A percentile compares a stretch with the other conserved stretches of the same genome.
Conservation (phyloP, 2,329 filamentous ascomycete species). For the Geosmithia morbida region DNA sequence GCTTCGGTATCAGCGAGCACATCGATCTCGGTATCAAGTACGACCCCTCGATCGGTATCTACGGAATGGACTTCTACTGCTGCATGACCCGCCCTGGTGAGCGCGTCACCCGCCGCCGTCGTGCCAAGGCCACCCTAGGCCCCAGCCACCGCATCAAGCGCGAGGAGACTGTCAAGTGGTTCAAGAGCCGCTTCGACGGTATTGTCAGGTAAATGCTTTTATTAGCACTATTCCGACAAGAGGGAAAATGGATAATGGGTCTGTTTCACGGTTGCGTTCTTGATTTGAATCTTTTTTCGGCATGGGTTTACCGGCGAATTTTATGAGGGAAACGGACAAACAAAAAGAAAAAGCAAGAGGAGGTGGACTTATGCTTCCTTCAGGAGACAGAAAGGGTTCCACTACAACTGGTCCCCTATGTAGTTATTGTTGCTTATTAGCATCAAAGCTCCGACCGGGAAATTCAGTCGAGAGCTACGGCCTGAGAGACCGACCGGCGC, state of each 20-base stretch:
- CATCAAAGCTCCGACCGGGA: constrained; percentile 34
- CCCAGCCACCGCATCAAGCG: constrained; percentile 86
- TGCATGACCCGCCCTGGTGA: constrained; percentile 99
- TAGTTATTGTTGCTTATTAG: constrained; percentile 25
- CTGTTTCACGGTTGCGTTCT: constrained; percentile 7
- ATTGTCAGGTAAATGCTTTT: constrained; percentile 71
- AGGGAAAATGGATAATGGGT: background rate
- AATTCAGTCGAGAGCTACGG: constrained; percentile 45
- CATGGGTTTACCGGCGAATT: constrained; percentile 22
- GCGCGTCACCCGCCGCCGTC: constrained; percentile 90
- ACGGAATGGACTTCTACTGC: constrained; percentile 99
- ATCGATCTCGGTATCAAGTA: constrained; percentile 99
- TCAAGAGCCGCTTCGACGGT: constrained; percentile 80
- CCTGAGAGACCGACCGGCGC: constrained; percentile 61
- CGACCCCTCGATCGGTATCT: constrained; percentile 95
- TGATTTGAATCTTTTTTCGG: constrained; percentile 17
- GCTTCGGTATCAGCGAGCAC: constrained; percentile 99
- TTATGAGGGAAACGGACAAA: constrained; percentile 14
- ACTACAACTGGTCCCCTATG: constrained; percentile 7
- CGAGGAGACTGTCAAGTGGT: constrained; percentile 96
- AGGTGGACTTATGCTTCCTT: constrained; percentile 6
- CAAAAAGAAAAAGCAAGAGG: constrained; percentile 1
- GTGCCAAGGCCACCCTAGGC: constrained; percentile 76
- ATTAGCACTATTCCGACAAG: background rate
- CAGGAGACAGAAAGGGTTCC: constrained; percentile 2